Evolutionary conservation across 352 stramenopile species (phyloP).

Genomic region (Phytophthora crassamura): DNA sequence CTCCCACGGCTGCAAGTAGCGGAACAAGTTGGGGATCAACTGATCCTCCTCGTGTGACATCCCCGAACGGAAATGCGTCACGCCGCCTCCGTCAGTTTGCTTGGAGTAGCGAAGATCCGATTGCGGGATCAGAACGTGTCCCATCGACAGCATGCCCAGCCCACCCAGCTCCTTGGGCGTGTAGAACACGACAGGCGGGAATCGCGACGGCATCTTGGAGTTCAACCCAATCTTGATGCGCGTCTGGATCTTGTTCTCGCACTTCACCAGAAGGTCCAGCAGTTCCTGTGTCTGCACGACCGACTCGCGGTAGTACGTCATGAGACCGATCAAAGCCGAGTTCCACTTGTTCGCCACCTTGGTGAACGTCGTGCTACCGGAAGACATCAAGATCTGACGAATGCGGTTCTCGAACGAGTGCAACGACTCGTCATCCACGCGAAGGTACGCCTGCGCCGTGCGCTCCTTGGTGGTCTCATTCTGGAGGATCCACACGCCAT

Average conservation of each 20-base stretch:
- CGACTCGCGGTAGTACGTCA: constrained; percentile 99
- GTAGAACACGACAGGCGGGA: constrained; percentile 99
- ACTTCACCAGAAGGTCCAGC: constrained; percentile 99
- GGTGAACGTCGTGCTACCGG: constrained; percentile 99
- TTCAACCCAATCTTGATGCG: constrained; percentile 99
- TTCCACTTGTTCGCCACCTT: constrained; percentile 99
- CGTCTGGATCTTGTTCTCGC: constrained; percentile 99
- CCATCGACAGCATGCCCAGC: constrained; percentile 99
- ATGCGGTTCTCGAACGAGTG: constrained; percentile 99
- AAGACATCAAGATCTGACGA: constrained; percentile 99
- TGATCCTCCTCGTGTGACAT: constrained; percentile 99
- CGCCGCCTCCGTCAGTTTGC: constrained; percentile 97
- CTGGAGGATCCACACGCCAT: constrained; percentile 99
- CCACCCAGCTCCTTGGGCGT: constrained; percentile 99
- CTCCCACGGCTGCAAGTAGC: constrained; percentile 98
- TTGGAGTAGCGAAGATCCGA: constrained; percentile 99
- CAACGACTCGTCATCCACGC: constrained; percentile 95
- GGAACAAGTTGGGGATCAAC: constrained; percentile 99
- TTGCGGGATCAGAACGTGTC: constrained; percentile 99
- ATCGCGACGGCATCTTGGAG: constrained; percentile 99
- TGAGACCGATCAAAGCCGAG: constrained; percentile 95
- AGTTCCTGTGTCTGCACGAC: constrained; percentile 99
- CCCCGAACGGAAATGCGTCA: constrained; percentile 99
- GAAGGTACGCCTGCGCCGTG: constrained; percentile 98
- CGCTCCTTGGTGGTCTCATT: constrained; percentile 99